A percentile compares a stretch with the other conserved stretches of the same genome.
These are phyloP conservation scores for Scheffersomyces titani DNA, from an alignment of 1,139 yeast species.

Conservation along the genomic window DNA sequence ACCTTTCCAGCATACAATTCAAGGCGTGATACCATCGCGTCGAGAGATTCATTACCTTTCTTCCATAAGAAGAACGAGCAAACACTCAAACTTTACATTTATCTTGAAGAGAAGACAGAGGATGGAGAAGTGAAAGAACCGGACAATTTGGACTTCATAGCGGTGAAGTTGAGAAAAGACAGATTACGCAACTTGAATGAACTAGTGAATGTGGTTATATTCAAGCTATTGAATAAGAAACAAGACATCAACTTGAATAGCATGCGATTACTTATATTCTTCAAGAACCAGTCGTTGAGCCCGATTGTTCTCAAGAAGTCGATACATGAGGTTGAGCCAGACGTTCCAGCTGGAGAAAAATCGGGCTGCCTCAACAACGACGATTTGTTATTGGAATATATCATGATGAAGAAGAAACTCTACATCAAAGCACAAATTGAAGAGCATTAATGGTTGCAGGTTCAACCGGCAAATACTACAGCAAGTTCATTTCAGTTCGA, in stretches of 20 bases:
- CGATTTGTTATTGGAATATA: constrained; percentile 28
- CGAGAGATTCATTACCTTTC: not conserved
- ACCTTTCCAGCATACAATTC: not conserved
- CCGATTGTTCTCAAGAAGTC: constrained; percentile 25
- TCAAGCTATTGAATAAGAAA: constrained; percentile 18
- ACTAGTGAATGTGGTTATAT: constrained; percentile 25
- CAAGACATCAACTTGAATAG: constrained; percentile 16
- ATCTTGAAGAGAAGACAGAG: constrained; percentile 8
- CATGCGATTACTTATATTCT: constrained; percentile 23
- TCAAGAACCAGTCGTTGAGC: constrained; percentile 23
- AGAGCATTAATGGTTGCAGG: not conserved
- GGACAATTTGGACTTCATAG: constrained; percentile 12
- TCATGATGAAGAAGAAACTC: constrained; percentile 26
- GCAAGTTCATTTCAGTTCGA: not conserved
- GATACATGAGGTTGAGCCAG: constrained; percentile 5
- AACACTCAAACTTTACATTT: constrained; percentile 22
- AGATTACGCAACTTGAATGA: constrained; percentile 25
- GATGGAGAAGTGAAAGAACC: constrained; percentile 2
- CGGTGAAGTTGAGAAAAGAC: constrained; percentile 29
- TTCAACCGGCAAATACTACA: not conserved
- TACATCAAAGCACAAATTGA: constrained; percentile 21
- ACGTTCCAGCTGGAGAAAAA: not conserved
- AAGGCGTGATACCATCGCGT: not conserved
- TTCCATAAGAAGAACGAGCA: constrained; percentile 3
- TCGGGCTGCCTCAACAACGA: constrained; percentile 8